A percentile compares a stretch with the other conserved stretches of the same genome.
Conservation (phyloP, 768 basidiomycete species). For the Tricholoma terreum region DNA sequence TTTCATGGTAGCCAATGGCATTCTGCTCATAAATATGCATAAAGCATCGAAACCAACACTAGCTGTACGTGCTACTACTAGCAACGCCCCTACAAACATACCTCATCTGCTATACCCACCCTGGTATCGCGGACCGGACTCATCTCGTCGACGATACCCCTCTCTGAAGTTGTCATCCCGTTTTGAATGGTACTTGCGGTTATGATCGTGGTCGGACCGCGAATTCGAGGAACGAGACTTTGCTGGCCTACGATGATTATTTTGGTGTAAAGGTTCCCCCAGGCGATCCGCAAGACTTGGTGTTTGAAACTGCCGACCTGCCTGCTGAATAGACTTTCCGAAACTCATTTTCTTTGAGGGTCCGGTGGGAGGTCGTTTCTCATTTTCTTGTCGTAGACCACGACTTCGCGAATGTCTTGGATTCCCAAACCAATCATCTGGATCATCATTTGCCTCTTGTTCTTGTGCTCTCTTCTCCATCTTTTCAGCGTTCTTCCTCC, state of each 20-base stretch:
- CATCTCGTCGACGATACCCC: slow-evolving; percentile 13
- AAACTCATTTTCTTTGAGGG: slow-evolving; percentile 34
- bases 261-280: slow-evolving; percentile 12
- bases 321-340: slow-evolving; percentile 32
- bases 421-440: slow-evolving; percentile 65
- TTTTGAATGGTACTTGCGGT: slow-evolving; percentile 1
- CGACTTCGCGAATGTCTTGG: slow-evolving; percentile 11
- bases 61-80: too few species aligned
- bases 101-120: slow-evolving; percentile 43
- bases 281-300: slow-evolving; percentile 32
- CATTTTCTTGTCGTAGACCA: slow-evolving; percentile 4
- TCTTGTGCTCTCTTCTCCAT: slow-evolving; percentile 48
- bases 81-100: background rate
- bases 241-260: slow-evolving; percentile 3
- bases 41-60: too few species aligned
- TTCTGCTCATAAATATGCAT: too few species aligned
- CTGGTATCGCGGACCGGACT: slow-evolving; percentile 46
- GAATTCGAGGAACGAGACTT: background rate
- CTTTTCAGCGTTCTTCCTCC: slow-evolving; percentile 55
- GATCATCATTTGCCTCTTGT: slow-evolving; percentile 47
- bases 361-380: slow-evolving; percentile 4
- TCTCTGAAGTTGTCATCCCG: slow-evolving; percentile 18
- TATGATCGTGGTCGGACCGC: slow-evolving; percentile 5
- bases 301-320: slow-evolving; percentile 19
- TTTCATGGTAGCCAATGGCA: background rate